Evolutionary conservation across 2,329 filamentous ascomycete genomes (phyloP).

Genomic region (Aspergillus hortae): DNA sequence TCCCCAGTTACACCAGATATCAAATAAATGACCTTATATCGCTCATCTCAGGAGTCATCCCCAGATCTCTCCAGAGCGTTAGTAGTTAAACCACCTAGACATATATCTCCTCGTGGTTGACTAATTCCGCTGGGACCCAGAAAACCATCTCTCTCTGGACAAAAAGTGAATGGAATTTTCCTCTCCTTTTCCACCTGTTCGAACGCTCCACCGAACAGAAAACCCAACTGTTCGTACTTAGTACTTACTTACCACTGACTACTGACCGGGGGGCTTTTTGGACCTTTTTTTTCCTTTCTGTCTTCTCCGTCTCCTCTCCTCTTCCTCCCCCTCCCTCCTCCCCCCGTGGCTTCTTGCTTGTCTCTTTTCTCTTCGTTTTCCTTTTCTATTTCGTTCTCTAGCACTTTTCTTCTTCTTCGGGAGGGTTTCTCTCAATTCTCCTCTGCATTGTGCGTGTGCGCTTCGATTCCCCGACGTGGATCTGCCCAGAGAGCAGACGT

Average conservation of each 20-base stretch:
- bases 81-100: too few relatives aligned
- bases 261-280: not conserved
- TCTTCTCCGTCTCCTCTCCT: conserved; percentile 26
- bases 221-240: not conserved
- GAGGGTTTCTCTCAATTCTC: too few relatives aligned
- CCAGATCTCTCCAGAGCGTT: too few relatives aligned
- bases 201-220: conserved; percentile 26
- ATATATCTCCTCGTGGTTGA: too few relatives aligned
- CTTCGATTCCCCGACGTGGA: not conserved
- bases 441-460: conserved; percentile 3
- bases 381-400: conserved; percentile 11
- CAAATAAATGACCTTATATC: too few relatives aligned
- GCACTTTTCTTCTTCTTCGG: conserved; percentile 17
- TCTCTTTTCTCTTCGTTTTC: conserved; percentile 13
- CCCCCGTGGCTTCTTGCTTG: conserved; percentile 14
- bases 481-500: not conserved
- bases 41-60: too few relatives aligned
- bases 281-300: conserved; percentile 18
- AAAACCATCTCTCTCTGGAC: too few relatives aligned
- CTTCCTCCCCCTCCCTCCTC: conserved; percentile 15
- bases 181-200: conserved; percentile 19
- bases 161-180: conserved; percentile 4
- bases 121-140: too few relatives aligned
- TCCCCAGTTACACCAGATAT: too few relatives aligned
- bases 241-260: conserved; percentile 7